Percentiles rank a stretch among this genome's conserved stretches.
Evolutionary conservation across 306 rosid genomes (phyloP).

Genomic region (Leucaena leucocephala): DNA sequence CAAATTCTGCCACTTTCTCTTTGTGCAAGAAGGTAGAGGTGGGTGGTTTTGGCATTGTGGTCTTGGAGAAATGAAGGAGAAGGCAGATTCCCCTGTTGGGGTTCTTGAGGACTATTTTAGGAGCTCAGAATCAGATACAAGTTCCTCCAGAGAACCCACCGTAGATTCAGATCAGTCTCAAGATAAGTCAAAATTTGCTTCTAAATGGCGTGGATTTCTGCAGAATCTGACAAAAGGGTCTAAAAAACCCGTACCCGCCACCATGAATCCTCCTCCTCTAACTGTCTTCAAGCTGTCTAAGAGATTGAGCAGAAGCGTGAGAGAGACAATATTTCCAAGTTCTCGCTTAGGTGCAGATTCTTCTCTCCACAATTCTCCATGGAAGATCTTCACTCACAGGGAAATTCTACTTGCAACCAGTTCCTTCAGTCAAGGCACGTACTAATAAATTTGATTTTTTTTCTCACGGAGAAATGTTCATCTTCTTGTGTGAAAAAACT

Average conservation of each 20-base stretch:
- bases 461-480: no score
- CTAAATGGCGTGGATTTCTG: conserved; percentile 57
- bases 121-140: conserved; percentile 70
- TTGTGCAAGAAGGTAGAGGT: not conserved
- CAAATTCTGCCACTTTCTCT: conserved; percentile 7
- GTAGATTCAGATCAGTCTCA: conserved; percentile 25
- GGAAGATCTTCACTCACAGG: conserved; percentile 67
- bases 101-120: conserved; percentile 74
- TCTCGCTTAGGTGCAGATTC: conserved; percentile 45
- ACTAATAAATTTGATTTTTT: not conserved
- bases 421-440: conserved; percentile 63
- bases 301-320: conserved; percentile 63
- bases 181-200: conserved; percentile 37
- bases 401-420: conserved; percentile 74
- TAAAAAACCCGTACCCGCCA: conserved; percentile 44
- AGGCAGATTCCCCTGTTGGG: conserved; percentile 67
- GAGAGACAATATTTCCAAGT: conserved; percentile 50
- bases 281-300: conserved; percentile 59
- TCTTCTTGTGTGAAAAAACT: not conserved
- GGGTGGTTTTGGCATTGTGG: no score
- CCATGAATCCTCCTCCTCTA: conserved; percentile 55
- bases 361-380: conserved; percentile 51
- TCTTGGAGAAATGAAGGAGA: conserved; percentile 51
- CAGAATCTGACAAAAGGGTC: conserved; percentile 53
- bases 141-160: conserved; percentile 53